Percentiles rank a stretch among this genome's conserved stretches.
Evolutionary conservation across 768 basidiomycete genomes (phyloP).

Genomic region (Cystoderma amianthinum): DNA sequence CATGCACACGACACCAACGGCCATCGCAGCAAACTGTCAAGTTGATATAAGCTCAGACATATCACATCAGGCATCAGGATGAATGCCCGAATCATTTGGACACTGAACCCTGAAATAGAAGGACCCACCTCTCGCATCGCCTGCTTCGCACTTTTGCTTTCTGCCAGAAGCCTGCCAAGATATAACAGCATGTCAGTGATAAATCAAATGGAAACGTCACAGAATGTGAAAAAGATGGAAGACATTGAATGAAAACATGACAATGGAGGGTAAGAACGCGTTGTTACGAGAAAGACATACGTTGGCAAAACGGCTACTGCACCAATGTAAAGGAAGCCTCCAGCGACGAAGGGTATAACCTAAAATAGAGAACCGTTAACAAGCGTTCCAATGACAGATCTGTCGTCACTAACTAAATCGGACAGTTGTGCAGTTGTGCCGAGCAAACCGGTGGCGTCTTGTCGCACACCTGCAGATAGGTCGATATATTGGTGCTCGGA

Average conservation of each 20-base stretch:
- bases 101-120: constrained; percentile 4
- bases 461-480: constrained; percentile 72
- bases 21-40: constrained; percentile 84
- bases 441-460: constrained; percentile 68
- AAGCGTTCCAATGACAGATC: constrained; percentile 1
- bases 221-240: too few relatives aligned
- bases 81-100: background rate
- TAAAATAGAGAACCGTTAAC: constrained; percentile 16
- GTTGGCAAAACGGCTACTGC: constrained; percentile 88
- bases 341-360: constrained; percentile 88
- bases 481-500: constrained; percentile 36
- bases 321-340: constrained; percentile 91
- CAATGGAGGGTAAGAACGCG: too few relatives aligned
- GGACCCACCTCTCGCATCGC: constrained; percentile 79
- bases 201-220: too few relatives aligned
- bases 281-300: constrained; percentile 56
- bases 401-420: constrained; percentile 61
- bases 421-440: constrained; percentile 76
- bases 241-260: too few relatives aligned
- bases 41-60: too few relatives aligned
- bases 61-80: too few relatives aligned
- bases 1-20: constrained; percentile 88
- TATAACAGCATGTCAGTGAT: constrained; percentile 5
- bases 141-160: constrained; percentile 83
- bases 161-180: constrained; percentile 70